Base-by-base conservation (phyloP, 345 rosid species). In the Barbarea vulgaris region DNA sequence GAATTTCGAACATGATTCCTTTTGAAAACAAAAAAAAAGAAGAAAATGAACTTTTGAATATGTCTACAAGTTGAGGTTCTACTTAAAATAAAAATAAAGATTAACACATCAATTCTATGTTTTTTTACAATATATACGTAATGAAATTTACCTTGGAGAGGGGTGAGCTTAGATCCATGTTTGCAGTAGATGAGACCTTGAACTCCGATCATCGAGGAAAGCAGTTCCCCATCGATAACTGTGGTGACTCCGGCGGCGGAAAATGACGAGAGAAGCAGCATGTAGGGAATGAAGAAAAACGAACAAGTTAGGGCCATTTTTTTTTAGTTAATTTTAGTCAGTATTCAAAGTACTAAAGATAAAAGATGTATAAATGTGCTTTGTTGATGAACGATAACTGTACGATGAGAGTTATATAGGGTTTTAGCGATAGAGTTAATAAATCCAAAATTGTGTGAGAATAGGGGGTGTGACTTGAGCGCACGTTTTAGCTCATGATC, bases 161-260 rank as follows among this genome's bases (percentile, higher is more conserved):
- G 91, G 69, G 61, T 64, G 73, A 77, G 67, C 59, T 79, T 75
- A 37, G 75, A 44, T 57, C 81, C 81, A 36, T 79, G 76, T 77
- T 77, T 84, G 72, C 96, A 87, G 74, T 84, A 85, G 53, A 84
- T 82, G 74, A 83, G 76, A 42, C 96, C 93, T 77, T 85, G 87
- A 69, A 87, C 77, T 30, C 82, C 89, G 3, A 88, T 79, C 31
- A 79, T 70, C 30, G 85, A 81, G 28, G 86, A 80, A 50, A 83
- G 82, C 13, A 72, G 51, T n/a, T 77, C 76, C 19, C 69, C 80
- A 10, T 79, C 69, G 19, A 42, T 46, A 36, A 14, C 39, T 21
- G 71, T 57, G 7, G 77, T 64, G 64, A 74, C 78, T 25, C 63
- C 33, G 72, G 69, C 70, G 55, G 53, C 42, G 12, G 72, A 18